phyloP scores from a whole-genome alignment of 495 filamentous ascomycete genomes.

The Penicillium verhagenii region DNA sequence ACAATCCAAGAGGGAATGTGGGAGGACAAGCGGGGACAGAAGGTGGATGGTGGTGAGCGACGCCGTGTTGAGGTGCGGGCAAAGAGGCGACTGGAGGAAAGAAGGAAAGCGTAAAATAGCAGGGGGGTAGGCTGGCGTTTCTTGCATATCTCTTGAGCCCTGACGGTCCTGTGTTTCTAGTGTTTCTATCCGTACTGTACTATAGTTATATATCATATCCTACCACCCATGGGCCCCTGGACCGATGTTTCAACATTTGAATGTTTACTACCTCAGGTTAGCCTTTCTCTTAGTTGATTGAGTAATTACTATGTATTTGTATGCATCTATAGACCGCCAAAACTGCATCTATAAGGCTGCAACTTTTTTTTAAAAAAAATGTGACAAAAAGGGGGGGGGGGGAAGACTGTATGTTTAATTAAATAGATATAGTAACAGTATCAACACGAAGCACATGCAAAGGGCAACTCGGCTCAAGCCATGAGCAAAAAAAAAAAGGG shows the following conservation, averaged over 20 bases:
- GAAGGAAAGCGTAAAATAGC: conserved; percentile 34
- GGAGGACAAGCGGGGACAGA: conserved; percentile 78
- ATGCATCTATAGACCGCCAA: too few relatives aligned
- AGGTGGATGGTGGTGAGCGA: conserved; percentile 96
- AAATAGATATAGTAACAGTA: conserved; percentile 15
- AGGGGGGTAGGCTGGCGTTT: conserved; percentile 11
- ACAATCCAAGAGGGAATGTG: conserved; percentile 80
- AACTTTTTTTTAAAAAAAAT: too few relatives aligned
- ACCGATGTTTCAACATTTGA: neutral
- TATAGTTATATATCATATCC: conserved; percentile 14
- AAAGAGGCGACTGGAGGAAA: conserved; percentile 57
- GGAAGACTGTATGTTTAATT: conserved; percentile 16
- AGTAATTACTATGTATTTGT: neutral
- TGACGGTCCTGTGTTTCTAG: conserved; percentile 12
- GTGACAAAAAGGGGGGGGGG: too few relatives aligned
- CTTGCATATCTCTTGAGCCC: conserved; percentile 22
- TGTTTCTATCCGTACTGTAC: conserved; percentile 22
- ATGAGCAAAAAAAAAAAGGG: neutral
- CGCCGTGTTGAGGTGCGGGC: conserved; percentile 78
- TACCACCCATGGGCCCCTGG: neutral
- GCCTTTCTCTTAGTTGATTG: neutral
- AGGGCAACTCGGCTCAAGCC: neutral
- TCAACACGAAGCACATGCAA: conserved; percentile 11
- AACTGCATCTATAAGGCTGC: too few relatives aligned
- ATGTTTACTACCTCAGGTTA: neutral